Percentiles rank a stretch among this genome's conserved stretches.
Evolutionary conservation across 2,329 filamentous ascomycete species (phyloP).

Genomic region (Rutstroemia sydowiana): DNA sequence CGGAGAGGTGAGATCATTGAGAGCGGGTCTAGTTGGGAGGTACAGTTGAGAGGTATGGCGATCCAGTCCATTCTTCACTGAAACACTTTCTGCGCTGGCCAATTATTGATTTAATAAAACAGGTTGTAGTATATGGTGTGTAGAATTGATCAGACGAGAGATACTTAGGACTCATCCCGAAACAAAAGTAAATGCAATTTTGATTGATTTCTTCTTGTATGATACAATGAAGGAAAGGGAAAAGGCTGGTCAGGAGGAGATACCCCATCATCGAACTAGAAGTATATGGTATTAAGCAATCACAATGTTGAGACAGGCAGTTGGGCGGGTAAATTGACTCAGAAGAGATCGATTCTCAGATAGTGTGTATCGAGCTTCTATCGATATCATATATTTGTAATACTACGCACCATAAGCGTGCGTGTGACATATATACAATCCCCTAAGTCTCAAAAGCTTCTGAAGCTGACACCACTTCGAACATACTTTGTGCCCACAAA

Average conservation of each 20-base stretch:
- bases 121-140: slow-evolving; percentile 93
- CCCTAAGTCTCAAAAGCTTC: not conserved
- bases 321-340: not conserved
- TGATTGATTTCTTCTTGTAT: slow-evolving; percentile 97
- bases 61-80: not conserved
- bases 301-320: not conserved
- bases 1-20: slow-evolving; percentile 56
- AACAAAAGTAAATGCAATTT: slow-evolving; percentile 70
- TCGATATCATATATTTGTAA: too few species aligned
- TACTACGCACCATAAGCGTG: too few species aligned
- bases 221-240: slow-evolving; percentile 88
- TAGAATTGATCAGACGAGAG: slow-evolving; percentile 79
- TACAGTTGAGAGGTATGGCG: slow-evolving; percentile 68
- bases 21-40: slow-evolving; percentile 69
- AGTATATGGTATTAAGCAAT: slow-evolving; percentile 79
- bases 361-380: not conserved
- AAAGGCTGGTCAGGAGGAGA: slow-evolving; percentile 47
- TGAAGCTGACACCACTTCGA: not conserved
- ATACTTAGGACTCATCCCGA: slow-evolving; percentile 69
- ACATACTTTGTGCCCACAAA: not conserved
- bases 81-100: not conserved
- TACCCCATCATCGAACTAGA: slow-evolving; percentile 82
- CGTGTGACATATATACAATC: not conserved
- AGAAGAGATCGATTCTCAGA: not conserved
- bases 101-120: not conserved